A percentile compares a stretch with the other conserved stretches of the same genome.
Conservation (phyloP, 768 basidiomycete species). For the Naganishia onofrii region DNA sequence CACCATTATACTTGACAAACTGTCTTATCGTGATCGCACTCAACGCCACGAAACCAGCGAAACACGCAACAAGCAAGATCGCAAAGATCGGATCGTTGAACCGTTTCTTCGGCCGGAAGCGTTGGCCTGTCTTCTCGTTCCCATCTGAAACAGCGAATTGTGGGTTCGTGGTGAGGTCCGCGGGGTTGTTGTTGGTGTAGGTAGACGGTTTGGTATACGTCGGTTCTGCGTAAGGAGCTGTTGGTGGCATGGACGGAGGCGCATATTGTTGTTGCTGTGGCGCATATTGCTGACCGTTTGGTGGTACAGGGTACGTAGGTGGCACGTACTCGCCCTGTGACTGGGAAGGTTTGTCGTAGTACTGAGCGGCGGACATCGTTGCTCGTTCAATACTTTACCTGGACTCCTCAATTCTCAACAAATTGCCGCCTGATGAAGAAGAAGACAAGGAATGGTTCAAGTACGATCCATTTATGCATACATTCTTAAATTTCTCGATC, state of each 20-base stretch:
- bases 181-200: constrained; percentile 8
- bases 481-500: no score
- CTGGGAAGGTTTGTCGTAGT: neutral
- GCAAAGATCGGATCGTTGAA: constrained; percentile 73
- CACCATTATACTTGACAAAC: constrained; percentile 65
- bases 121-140: constrained; percentile 38
- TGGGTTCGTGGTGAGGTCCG: neutral
- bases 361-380: constrained; percentile 20
- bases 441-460: no score
- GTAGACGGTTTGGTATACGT: neutral
- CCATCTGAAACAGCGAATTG: constrained; percentile 5
- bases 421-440: no score
- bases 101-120: constrained; percentile 59
- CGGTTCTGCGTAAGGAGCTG: constrained; percentile 29
- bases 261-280: constrained; percentile 27
- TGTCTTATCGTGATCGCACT: constrained; percentile 65
- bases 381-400: no score
- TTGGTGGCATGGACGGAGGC: constrained; percentile 21
- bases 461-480: no score
- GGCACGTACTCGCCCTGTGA: neutral
- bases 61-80: constrained; percentile 69
- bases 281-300: neutral
- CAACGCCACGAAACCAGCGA: constrained; percentile 67
- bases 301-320: constrained; percentile 12
- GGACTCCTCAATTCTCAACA: no score